A percentile compares a stretch with the other conserved stretches of the same genome.
Evolutionary conservation across 169 alveolate species (phyloP).

Genomic region (Plasmodium inui): DNA sequence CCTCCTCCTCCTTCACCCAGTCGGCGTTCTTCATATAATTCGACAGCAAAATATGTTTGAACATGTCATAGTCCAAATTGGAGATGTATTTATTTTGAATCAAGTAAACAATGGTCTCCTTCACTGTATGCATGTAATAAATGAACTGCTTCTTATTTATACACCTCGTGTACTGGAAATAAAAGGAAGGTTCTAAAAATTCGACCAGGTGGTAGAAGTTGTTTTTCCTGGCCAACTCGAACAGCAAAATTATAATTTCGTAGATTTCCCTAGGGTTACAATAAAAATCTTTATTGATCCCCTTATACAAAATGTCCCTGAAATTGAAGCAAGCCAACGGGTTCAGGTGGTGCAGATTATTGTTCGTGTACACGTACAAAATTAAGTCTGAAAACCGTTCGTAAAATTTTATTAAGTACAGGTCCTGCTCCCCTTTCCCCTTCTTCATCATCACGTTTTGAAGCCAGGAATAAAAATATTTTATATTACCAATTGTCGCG

Average conservation of each 20-base stretch:
- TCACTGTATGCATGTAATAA: conserved; percentile 73
- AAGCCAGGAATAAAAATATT: conserved; percentile 87
- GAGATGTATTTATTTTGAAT: conserved; percentile 62
- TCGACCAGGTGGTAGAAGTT: conserved; percentile 52
- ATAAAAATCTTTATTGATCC: conserved; percentile 74
- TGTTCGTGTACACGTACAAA: conserved; percentile 80
- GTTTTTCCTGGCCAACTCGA: conserved; percentile 62
- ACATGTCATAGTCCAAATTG: conserved; percentile 64
- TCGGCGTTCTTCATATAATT: conserved; percentile 67
- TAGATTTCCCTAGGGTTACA: conserved; percentile 74
- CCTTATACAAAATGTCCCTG: conserved; percentile 72
- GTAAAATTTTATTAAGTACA: conserved; percentile 85
- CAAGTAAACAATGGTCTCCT: conserved; percentile 64
- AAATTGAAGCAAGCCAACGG: conserved; percentile 81
- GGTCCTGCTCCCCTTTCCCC: conserved; percentile 68
- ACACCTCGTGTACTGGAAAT: conserved; percentile 61
- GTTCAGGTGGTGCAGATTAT: conserved; percentile 77
- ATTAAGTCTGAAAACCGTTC: conserved; percentile 89
- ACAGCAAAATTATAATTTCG: conserved; percentile 59
- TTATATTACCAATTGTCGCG: conserved; percentile 93
- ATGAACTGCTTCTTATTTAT: conserved; percentile 71
- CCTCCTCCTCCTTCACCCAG: conserved; percentile 4
- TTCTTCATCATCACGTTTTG: conserved; percentile 76
- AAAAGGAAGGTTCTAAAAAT: conserved; percentile 75
- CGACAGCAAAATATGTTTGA: conserved; percentile 56